These are phyloP conservation scores for Ramalina peruviana DNA, from an alignment of 495 filamentous ascomycete species.

Conservation along the genomic window DNA sequence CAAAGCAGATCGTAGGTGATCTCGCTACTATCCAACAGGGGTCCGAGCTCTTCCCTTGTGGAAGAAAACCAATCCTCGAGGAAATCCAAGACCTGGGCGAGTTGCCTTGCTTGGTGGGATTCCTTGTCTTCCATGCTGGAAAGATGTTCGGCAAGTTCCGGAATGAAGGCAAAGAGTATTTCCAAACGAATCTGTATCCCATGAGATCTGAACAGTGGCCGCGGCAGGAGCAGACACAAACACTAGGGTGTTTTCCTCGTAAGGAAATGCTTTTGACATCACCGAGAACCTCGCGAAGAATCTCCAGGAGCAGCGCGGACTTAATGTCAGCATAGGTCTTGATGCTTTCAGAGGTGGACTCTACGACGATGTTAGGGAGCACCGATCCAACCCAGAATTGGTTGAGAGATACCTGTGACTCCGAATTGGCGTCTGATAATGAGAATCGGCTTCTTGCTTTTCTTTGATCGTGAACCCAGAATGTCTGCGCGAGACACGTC, in stretches of 20 bases:
- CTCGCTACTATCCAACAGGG: conserved; percentile 26
- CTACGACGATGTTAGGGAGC: neutral
- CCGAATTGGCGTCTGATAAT: conserved; percentile 1
- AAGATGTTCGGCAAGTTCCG: conserved; percentile 17
- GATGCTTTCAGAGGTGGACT: conserved; percentile 1
- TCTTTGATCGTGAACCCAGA: neutral
- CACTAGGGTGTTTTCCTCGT: conserved; percentile 17
- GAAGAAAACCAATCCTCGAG: conserved; percentile 24
- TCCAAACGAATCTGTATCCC: conserved; percentile 7
- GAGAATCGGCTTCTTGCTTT: neutral
- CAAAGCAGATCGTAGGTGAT: conserved; percentile 35
- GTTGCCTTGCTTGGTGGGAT: conserved; percentile 14
- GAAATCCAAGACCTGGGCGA: conserved; percentile 28
- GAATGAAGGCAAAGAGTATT: conserved; percentile 22
- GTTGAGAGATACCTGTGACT: neutral
- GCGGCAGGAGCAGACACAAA: neutral
- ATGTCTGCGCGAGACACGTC: neutral
- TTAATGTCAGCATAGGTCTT: conserved; percentile 18
- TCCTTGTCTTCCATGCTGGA: neutral
- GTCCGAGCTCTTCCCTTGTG: conserved; percentile 21
- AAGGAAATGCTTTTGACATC: conserved; percentile 22
- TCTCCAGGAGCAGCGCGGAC: conserved; percentile 18
- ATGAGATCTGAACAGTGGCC: neutral
- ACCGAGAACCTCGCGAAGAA: conserved; percentile 18
- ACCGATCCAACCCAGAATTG: neutral